Base-by-base conservation (phyloP, 768 basidiomycete genomes). In the Hygrophoropsis aurantiaca region DNA sequence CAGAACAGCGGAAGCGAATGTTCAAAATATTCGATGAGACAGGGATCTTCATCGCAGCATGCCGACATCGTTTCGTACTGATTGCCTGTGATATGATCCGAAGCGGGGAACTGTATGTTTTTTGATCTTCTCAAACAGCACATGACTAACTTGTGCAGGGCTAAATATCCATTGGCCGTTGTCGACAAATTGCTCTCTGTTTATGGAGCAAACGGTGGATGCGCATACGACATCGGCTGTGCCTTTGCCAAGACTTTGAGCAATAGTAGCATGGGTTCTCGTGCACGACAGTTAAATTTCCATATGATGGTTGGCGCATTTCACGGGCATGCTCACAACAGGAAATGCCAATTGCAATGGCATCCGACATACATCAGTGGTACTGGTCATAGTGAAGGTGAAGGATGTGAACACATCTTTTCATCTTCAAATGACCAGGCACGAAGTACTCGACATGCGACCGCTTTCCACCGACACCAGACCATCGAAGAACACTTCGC, bases 31-130 rank as follows among this genome's bases (percentile, higher is more conserved):
- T 58, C 24, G 1, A 49, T 0, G 41, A 57, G 20, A 34, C 46
- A 0, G 48, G 50, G 0, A 47, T 55, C 0, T 55, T 55, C 1
- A 3, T 57, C 19, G 42, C 47, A 4, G n/a, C 11, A 0, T 58
- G 57, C 18, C 19, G 18, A 0, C 55, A 54, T 33, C 11, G 23
- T 3, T 46, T 56, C 16, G 30, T 56, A 1, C 13, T 58, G 0
- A 2, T 54, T 0, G 33, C 3, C 0, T 58, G 52, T 6, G 40
- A 58, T 10, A 58, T 58, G 55, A 24, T 58, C 8, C 38, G 47
- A 16, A 58, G 57, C n/a, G 47, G 52, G 0, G 44, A 58, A 5
- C 7, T 58, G 55, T 58, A 11, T 11, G 47, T 48, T 16, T 15
- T 2, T 24, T 23, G 18, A 18, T 25, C 3, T 23, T 3, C n/a